A percentile compares a stretch with the other conserved stretches of the same genome.
Evolutionary conservation across 352 stramenopile species (phyloP).

Genomic region (Phytophthora europaea): DNA sequence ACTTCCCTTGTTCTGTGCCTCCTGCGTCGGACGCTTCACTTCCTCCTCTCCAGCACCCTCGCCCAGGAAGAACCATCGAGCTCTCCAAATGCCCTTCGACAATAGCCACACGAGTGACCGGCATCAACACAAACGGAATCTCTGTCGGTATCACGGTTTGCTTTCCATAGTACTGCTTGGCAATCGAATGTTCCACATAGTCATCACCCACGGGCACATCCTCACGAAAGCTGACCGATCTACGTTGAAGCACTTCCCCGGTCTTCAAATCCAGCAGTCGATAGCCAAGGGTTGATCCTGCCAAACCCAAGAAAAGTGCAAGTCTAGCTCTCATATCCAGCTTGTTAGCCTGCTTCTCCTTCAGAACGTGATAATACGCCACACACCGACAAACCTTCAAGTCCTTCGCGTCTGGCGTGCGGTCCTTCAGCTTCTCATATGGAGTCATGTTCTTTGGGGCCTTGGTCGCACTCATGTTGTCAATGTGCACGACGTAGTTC

Average conservation of each 20-base stretch:
- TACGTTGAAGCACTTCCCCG: constrained; percentile 7
- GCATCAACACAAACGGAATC: constrained; percentile 7
- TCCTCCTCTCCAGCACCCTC: neutral
- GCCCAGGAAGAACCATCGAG: neutral
- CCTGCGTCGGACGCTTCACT: neutral
- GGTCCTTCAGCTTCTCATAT: constrained; percentile 3
- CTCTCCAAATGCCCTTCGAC: neutral
- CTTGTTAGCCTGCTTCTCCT: constrained; percentile 8
- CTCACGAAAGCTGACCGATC: constrained; percentile 17
- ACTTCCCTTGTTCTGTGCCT: neutral
- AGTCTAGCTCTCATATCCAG: constrained; percentile 1
- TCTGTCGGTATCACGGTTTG: neutral
- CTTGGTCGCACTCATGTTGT: constrained; percentile 15
- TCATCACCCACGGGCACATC: constrained; percentile 4
- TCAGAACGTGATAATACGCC: constrained; percentile 10
- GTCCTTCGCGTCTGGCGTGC: constrained; percentile 11
- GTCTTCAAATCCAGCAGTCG: constrained; percentile 6
- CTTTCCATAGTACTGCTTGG: constrained; percentile 1
- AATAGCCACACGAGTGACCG: constrained; percentile 5
- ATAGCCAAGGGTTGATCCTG: constrained; percentile 6
- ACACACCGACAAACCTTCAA: constrained; percentile 14
- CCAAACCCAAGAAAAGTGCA: constrained; percentile 8
- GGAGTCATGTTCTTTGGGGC: constrained; percentile 1
- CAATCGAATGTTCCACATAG: constrained; percentile 4
- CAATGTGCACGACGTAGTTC: constrained; percentile 15